phyloP scores from a whole-genome alignment of 176 grass and related monocot species.

The Paspalum vaginatum region DNA sequence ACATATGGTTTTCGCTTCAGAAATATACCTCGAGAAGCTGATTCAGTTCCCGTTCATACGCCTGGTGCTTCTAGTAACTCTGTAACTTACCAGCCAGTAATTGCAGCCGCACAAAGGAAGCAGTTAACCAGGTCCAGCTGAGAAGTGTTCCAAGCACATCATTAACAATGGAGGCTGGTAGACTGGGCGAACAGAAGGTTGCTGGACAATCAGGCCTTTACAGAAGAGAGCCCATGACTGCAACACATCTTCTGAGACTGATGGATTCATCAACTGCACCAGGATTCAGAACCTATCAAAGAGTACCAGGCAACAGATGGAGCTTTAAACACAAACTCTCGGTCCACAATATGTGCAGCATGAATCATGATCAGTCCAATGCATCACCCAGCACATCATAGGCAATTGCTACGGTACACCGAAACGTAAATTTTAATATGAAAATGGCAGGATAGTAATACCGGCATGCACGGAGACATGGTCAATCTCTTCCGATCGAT shows the following conservation, averaged over 20 bases:
- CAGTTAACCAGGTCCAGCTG: not conserved
- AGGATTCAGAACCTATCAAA: conserved; percentile 27
- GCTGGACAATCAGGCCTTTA: conserved; percentile 33
- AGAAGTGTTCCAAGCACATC: conserved; percentile 36
- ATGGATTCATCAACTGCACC: no score
- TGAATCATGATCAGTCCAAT: conserved; percentile 32
- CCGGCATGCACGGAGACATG: no score
- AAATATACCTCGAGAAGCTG: conserved; percentile 19
- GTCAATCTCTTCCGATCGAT: no score
- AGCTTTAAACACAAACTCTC: conserved; percentile 16
- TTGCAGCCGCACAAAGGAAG: conserved; percentile 1
- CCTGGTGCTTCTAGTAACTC: conserved; percentile 12
- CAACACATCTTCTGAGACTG: not conserved
- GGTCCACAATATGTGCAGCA: conserved; percentile 18
- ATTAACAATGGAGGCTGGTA: conserved; percentile 42
- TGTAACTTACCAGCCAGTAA: conserved; percentile 34
- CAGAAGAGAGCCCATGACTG: conserved; percentile 60
- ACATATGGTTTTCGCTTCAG: conserved; percentile 33
- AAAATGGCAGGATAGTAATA: no score
- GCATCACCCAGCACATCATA: conserved; percentile 37
- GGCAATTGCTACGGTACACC: not conserved
- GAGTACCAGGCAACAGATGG: conserved; percentile 41
- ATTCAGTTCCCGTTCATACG: not conserved
- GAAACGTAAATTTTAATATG: no score
- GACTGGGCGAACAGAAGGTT: conserved; percentile 39